phyloP scores from a whole-genome alignment of 2,329 filamentous ascomycete species.

The Paecilomyces formosus region DNA sequence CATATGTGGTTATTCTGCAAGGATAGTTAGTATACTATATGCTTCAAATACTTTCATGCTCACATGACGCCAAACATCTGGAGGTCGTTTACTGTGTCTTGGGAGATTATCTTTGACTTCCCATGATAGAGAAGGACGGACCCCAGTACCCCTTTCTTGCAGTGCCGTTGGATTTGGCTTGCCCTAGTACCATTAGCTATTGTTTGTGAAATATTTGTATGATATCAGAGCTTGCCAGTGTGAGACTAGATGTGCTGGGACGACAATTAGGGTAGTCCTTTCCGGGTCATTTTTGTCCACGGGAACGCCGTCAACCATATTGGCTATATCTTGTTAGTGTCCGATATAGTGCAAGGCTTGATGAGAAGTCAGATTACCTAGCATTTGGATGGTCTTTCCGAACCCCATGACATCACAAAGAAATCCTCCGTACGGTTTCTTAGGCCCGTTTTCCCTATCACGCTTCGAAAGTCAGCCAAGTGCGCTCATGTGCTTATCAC shows the following conservation, averaged over 20 bases:
- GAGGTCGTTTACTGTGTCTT: constrained; percentile 13
- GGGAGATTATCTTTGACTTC: constrained; percentile 9
- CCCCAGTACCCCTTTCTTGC: constrained; percentile 14
- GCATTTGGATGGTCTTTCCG: constrained; percentile 31
- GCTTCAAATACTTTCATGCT: neutral
- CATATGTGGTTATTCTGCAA: constrained; percentile 31
- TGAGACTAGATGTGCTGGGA: constrained; percentile 21
- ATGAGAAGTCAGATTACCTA: constrained; percentile 15
- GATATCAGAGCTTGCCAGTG: constrained; percentile 23
- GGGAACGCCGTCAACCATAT: constrained; percentile 27
- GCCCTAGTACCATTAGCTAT: constrained; percentile 12
- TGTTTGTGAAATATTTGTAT: neutral
- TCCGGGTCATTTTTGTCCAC: constrained; percentile 8
- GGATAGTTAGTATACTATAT: constrained; percentile 2
- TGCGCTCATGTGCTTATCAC: neutral
- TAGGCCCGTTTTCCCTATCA: constrained; percentile 18
- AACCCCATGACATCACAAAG: constrained; percentile 36
- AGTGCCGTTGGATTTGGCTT: constrained; percentile 23
- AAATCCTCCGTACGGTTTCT: constrained; percentile 25
- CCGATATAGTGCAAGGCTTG: neutral
- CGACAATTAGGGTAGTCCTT: constrained; percentile 31
- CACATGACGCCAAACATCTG: constrained; percentile 17
- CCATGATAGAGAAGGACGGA: constrained; percentile 18
- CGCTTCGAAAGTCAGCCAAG: constrained; percentile 17
- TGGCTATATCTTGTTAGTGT: constrained; percentile 16